phyloP scores from a whole-genome alignment of 257 asterid genomes.

The Prunella vulgaris region DNA sequence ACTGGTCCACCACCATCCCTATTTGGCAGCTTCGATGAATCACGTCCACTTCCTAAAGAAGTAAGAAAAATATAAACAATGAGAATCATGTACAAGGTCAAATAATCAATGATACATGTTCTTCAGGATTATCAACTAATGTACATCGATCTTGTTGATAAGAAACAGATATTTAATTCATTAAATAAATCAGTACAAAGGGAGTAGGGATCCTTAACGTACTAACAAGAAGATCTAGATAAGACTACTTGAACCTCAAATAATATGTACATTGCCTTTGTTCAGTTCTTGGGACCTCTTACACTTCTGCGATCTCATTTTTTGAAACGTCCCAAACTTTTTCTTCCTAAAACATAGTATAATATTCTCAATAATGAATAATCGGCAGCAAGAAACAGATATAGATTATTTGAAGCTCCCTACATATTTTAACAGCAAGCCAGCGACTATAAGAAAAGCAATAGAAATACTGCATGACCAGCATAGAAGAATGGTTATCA shows the following conservation, averaged over 20 bases:
- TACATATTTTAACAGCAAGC: background rate
- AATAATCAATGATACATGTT: background rate
- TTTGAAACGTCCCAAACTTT: no score
- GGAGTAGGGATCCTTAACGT: background rate
- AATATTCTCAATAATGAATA: background rate
- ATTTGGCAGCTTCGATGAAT: conserved; percentile 46
- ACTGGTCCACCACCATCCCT: conserved; percentile 48
- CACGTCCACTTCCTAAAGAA: conserved; percentile 39
- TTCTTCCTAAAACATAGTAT: background rate
- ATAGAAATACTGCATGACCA: background rate
- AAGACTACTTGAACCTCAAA: background rate
- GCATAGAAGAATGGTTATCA: background rate
- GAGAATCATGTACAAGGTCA: background rate
- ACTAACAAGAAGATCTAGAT: background rate
- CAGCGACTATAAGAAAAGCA: background rate
- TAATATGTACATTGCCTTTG: background rate
- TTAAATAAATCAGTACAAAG: background rate
- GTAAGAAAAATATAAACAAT: conserved; percentile 3
- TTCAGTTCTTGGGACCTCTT: conserved; percentile 3
- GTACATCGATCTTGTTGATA: background rate
- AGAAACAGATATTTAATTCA: background rate
- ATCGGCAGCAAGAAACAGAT: background rate
- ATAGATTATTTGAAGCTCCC: background rate
- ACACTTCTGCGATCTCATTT: background rate
- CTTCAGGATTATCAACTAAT: background rate